A percentile compares a stretch with the other conserved stretches of the same genome.
phyloP scores from a whole-genome alignment of 78 protist species.

The Monocercomonoides exilis region DNA sequence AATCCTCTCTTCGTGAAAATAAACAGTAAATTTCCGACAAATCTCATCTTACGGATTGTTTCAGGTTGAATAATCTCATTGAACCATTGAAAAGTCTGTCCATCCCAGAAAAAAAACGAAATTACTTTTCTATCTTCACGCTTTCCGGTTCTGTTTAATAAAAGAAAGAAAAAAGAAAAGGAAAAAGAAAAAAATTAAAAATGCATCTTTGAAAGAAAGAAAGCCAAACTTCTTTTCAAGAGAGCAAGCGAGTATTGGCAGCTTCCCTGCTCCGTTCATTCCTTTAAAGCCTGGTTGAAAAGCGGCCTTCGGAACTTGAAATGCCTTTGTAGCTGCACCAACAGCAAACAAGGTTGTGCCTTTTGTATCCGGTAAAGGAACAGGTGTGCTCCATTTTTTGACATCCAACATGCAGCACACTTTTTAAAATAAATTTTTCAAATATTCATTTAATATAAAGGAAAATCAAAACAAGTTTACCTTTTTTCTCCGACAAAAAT shows the following conservation, averaged over 20 bases:
- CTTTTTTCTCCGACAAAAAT: too few species aligned
- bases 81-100: not conserved
- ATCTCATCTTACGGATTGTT: not conserved
- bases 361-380: not conserved
- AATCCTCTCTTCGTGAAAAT: not conserved
- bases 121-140: not conserved
- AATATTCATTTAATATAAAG: too few species aligned
- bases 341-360: not conserved
- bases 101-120: not conserved
- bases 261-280: not conserved
- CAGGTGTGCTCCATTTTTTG: not conserved
- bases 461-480: too few species aligned
- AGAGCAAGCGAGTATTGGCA: not conserved
- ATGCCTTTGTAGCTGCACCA: too few species aligned
- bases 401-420: not conserved
- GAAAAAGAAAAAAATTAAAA: too few species aligned
- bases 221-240: not conserved
- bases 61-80: not conserved
- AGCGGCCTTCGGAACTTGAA: too few species aligned
- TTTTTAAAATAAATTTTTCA: too few species aligned
- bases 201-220: not conserved
- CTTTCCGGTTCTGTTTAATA: not conserved
- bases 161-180: too few species aligned
- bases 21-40: not conserved
- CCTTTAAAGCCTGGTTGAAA: not conserved